Evolutionary conservation across 2,329 filamentous ascomycete genomes (phyloP).

Genomic region (Lachnellula arida): DNA sequence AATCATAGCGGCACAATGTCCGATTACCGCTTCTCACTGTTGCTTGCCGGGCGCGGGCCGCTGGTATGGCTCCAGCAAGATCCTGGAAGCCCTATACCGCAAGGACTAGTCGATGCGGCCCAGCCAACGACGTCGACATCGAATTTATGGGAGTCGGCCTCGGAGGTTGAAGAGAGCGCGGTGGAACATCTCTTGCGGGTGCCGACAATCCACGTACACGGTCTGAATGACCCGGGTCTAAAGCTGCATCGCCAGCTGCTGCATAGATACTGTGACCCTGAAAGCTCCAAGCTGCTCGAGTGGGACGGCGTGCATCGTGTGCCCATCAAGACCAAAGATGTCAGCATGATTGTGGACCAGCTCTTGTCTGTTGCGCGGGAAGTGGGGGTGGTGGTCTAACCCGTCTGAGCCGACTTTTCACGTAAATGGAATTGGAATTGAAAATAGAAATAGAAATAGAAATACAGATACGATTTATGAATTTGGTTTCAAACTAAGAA

Average conservation of each 20-base stretch:
- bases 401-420: no score
- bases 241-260: constrained; percentile 52
- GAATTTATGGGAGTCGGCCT: background rate
- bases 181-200: constrained; percentile 43
- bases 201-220: constrained; percentile 66
- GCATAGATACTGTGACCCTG: constrained; percentile 54
- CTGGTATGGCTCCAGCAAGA: constrained; percentile 38
- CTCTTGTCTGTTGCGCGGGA: constrained; percentile 31
- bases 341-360: constrained; percentile 49
- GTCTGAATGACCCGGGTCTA: constrained; percentile 54
- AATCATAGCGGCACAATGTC: background rate
- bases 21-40: constrained; percentile 56
- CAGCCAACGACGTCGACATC: background rate
- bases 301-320: constrained; percentile 72
- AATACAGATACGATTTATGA: no score
- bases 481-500: no score
- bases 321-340: constrained; percentile 63
- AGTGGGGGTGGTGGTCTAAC: background rate
- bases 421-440: no score
- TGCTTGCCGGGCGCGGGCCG: constrained; percentile 58
- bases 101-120: no score
- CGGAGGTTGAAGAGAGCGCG: background rate
- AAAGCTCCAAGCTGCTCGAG: constrained; percentile 54
- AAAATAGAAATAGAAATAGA: no score
- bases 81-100: no score